Evolutionary conservation across 805 yeast species (phyloP), one percentile per base, ranked within the genome.

Genomic region (Barnettozyma californica): DNA sequence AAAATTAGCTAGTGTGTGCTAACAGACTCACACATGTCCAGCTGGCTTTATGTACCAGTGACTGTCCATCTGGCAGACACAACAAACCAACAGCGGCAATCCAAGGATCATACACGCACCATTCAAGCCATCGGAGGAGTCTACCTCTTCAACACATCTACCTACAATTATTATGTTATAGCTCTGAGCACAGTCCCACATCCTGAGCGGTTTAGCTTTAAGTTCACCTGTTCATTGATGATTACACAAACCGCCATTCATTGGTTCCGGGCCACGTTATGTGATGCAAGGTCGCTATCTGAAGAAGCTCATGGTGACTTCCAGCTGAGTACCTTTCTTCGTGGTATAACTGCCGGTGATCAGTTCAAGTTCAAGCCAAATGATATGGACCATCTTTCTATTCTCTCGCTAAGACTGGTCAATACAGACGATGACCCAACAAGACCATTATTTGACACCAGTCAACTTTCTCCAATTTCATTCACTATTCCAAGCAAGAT

Each of bases 31-130:
- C 10, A 14, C 20, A 46, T 47, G 50, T 35, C 56, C 19, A 25
- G n/a, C 16, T 58, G 65, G 65, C 27, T 49, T 29, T 59, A 58
- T 36, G 46, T 58, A 8, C 62, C 64, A 8, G 54, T 60, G 37
- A 54, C 63, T 16, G 55, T 61, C 35, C 65, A 60, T 40, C 47
- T 53, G 19, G 53, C 45, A 10, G 51, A 43, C 9, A 23, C 41
- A 10, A 23, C 41, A 10, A 19, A 25, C 8, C 41, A 31, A 8
- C 43, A 37, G 11, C 21, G 18, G 19, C 52, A 39, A 2, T 38
- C 42, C 37, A 38, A 48, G 10, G 43, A 35, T n/a, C 19, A 19
- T 3, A 11, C 33, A 13, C 50, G 44, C 6, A 14, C 31, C 18
- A 10, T 10, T 9, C 26, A 44, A 19, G 64, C 64, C 5, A 31